These are phyloP conservation scores for Aureobasidium sp. DNA, from an alignment of 2,329 filamentous ascomycete species.

Conservation along the genomic window DNA sequence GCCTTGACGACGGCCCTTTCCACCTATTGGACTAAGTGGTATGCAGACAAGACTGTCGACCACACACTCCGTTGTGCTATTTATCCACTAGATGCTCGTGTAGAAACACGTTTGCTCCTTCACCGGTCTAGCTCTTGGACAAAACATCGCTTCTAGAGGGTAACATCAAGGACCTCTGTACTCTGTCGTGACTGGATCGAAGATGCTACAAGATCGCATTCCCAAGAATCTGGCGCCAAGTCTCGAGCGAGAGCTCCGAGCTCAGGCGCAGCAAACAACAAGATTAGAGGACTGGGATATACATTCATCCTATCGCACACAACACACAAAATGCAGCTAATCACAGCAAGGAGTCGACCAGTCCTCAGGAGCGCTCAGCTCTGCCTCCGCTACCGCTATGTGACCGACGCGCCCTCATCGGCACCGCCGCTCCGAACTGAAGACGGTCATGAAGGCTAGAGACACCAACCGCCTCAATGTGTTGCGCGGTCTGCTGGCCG, in stretches of 20 bases:
- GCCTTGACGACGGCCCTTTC: neutral
- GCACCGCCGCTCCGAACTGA: slow-evolving; percentile 39
- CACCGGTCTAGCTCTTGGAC: no score
- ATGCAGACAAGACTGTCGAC: slow-evolving; percentile 4
- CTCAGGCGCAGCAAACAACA: no score
- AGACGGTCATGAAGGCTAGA: slow-evolving; percentile 42
- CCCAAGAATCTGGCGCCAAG: no score
- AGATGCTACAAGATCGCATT: no score
- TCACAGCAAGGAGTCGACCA: slow-evolving; percentile 10
- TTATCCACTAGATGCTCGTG: neutral
- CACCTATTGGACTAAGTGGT: neutral
- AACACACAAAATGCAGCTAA: slow-evolving; percentile 5
- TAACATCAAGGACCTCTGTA: no score
- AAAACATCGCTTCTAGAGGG: no score
- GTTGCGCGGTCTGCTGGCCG: slow-evolving; percentile 60
- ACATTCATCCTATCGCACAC: no score
- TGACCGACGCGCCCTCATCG: slow-evolving; percentile 17
- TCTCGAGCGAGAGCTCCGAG: no score
- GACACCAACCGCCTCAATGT: slow-evolving; percentile 57
- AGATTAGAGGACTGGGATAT: no score
- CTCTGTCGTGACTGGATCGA: no score
- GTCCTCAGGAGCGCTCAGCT: neutral
- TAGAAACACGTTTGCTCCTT: neutral
- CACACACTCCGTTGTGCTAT: neutral
- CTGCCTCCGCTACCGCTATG: slow-evolving; percentile 15